phyloP scores from a whole-genome alignment of 768 basidiomycete species.

The Tulasnella sp. region DNA sequence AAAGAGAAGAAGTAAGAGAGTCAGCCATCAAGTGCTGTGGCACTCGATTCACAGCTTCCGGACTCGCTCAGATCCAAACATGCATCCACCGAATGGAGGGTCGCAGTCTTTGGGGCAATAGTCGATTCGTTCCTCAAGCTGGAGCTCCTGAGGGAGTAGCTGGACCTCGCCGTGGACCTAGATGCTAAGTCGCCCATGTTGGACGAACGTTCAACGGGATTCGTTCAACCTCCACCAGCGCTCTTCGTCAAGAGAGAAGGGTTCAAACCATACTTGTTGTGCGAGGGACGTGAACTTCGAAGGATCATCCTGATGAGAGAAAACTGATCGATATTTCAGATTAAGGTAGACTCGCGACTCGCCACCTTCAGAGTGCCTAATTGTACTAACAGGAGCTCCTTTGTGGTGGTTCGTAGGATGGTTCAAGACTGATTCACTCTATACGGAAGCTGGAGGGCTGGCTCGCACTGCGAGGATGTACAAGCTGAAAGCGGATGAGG shows the following conservation, averaged over 20 bases:
- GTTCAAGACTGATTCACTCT: not conserved
- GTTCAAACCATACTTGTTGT: not conserved
- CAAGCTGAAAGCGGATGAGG: not conserved
- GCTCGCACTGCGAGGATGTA: not conserved
- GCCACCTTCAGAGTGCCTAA: not conserved
- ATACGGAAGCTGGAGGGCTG: not conserved
- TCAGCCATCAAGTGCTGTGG: not conserved
- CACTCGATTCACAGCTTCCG: not conserved
- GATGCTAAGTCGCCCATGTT: not conserved
- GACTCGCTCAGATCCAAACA: not conserved
- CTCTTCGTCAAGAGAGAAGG: not conserved
- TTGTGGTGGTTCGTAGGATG: not conserved
- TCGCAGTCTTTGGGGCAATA: not conserved
- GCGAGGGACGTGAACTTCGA: not conserved
- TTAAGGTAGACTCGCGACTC: not conserved
- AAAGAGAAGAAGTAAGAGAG: too few relatives aligned
- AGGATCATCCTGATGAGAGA: not conserved
- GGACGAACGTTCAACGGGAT: not conserved
- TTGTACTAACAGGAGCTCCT: not conserved
- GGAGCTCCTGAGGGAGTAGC: not conserved
- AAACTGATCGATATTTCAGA: not conserved
- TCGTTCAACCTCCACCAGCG: not conserved
- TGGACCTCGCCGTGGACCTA: not conserved
- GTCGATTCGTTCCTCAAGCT: not conserved
- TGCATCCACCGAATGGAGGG: not conserved